Conservation (phyloP, 2,329 filamentous ascomycete genomes). For the Pseudocercospora eumusae region DNA sequence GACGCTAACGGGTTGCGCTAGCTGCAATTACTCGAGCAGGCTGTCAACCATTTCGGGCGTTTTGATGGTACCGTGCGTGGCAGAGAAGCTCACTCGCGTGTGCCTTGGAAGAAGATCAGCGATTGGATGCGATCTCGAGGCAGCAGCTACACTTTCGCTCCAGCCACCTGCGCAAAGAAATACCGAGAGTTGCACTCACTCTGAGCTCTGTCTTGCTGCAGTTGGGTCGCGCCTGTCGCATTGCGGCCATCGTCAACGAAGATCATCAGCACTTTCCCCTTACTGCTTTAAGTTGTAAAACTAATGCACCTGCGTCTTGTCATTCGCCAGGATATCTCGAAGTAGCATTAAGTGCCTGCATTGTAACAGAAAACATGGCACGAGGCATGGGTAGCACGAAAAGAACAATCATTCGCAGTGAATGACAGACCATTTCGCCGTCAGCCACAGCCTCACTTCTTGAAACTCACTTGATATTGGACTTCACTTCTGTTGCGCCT, state of each 20-base stretch:
- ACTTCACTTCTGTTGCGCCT: neutral
- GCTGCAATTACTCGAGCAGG: slow-evolving; percentile 34
- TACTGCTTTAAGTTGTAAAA: neutral
- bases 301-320: neutral
- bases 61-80: slow-evolving; percentile 7
- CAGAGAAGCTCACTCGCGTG: slow-evolving; percentile 24
- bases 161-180: slow-evolving; percentile 64
- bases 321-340: neutral
- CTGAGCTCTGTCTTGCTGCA: neutral
- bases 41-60: slow-evolving; percentile 26
- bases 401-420: neutral
- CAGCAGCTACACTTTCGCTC: slow-evolving; percentile 61
- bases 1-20: slow-evolving; percentile 20
- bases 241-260: neutral
- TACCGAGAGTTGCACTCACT: slow-evolving; percentile 52
- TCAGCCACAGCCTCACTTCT: neutral
- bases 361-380: slow-evolving; percentile 8
- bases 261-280: neutral
- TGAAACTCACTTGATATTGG: neutral
- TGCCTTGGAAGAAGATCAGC: slow-evolving; percentile 62
- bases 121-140: slow-evolving; percentile 55
- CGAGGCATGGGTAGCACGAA: neutral
- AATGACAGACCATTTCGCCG: neutral
- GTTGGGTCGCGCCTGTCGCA: neutral
- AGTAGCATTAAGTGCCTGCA: neutral